Evolutionary conservation across 2,329 filamentous ascomycete genomes (phyloP), one percentile per base, ranked within the genome.

Genomic region (Thielaviopsis euricoi): DNA sequence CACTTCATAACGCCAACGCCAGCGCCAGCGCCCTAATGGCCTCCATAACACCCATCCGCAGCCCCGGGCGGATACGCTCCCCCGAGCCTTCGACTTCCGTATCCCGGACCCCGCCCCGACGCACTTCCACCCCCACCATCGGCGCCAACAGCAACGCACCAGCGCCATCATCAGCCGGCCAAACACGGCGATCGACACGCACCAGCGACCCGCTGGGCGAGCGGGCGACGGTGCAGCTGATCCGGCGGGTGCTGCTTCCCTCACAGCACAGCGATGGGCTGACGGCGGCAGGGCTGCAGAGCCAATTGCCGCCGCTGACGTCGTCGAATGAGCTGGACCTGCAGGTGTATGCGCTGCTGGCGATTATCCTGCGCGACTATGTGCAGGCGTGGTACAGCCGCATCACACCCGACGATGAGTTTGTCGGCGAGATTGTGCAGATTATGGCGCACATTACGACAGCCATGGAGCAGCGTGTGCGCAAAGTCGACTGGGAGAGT

Each of bases 271-370:
- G 74, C 63, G 74, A 86, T 71, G 74, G 85, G 64, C 79, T 58
- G 9, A 58, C 72, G 17, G 71, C 73, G n/a, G 69, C 72, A 29
- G 80, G 87, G 53, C 83, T 95, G 64, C 83, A 94, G 61, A 86
- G 90, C 64, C 74, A 95, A 50, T 75, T 98, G 52, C 93, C 91
- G 60, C 89, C 90, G 46, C 76, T 98, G 66, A 97, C 91, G 53
- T 95, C 89, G 73, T 89, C 89, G 55, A 95, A 95, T 69, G 89
- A 94, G 64, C 82, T 97, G 60, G 93, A 98, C 69, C 74, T 94
- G 58, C 87, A 98, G 71, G 78, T 98, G 4, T 98, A 62, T 68
- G 91, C 88, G 26, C 80, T 97, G 61, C 83, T 98, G 61, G 87
- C 93, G 56, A 86, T 97, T 60, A 82, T 97, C 61, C 76, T 96